Percentiles rank a stretch among this genome's conserved stretches.
Evolutionary conservation across 2,329 filamentous ascomycete species (phyloP).

Genomic region (Ambrosiella cleistominuta): DNA sequence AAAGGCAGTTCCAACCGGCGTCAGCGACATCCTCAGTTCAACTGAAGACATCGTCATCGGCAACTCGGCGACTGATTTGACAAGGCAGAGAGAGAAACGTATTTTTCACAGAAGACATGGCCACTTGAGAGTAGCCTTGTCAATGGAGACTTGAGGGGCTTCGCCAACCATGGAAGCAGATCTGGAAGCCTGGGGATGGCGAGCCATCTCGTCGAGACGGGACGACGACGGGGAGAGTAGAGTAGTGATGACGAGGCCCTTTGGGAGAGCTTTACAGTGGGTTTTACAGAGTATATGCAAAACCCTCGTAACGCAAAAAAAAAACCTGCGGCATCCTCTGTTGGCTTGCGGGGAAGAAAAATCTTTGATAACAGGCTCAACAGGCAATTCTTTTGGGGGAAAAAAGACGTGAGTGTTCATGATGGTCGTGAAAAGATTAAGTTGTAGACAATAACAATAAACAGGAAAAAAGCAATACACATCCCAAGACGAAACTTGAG

Average conservation of each 20-base stretch:
- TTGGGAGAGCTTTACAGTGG: too few relatives aligned
- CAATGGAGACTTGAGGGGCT: too few relatives aligned
- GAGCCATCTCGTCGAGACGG: too few relatives aligned
- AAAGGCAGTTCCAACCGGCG: not conserved
- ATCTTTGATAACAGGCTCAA: not conserved
- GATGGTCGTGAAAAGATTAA: conserved; percentile 5
- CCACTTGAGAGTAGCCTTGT: too few relatives aligned
- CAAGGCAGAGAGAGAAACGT: not conserved
- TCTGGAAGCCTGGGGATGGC: too few relatives aligned
- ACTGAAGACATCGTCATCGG: not conserved
- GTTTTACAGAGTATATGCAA: too few relatives aligned
- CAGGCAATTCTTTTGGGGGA: not conserved
- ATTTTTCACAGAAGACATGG: too few relatives aligned
- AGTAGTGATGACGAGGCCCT: too few relatives aligned
- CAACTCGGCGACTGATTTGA: not conserved
- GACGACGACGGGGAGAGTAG: too few relatives aligned
- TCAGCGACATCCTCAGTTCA: not conserved
- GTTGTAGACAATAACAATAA: not conserved
- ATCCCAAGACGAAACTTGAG: not conserved
- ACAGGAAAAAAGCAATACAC: not conserved
- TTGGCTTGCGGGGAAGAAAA: not conserved
- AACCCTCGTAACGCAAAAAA: not conserved
- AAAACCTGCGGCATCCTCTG: not conserved
- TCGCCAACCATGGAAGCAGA: too few relatives aligned
- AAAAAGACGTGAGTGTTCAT: not conserved